A percentile compares a stretch with the other conserved stretches of the same genome.
phyloP scores from a whole-genome alignment of 2,329 filamentous ascomycete species.

The Berkeleyomyces basicola region DNA sequence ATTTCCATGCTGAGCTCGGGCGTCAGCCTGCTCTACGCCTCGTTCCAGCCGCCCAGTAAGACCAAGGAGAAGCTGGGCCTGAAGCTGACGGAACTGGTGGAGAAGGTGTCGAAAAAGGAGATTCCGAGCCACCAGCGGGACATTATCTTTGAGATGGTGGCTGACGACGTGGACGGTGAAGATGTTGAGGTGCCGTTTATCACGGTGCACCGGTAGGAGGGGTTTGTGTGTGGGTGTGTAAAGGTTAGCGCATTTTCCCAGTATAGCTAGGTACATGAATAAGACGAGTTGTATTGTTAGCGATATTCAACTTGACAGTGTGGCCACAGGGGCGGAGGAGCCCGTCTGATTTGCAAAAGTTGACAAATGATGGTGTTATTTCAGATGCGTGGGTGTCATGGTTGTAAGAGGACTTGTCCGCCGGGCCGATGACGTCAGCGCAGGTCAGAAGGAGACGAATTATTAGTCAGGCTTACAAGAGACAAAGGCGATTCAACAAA shows the following conservation, averaged over 20 bases:
- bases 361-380: too few species aligned
- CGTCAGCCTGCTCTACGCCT: slow-evolving; percentile 83
- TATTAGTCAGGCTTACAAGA: too few species aligned
- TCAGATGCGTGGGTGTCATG: too few species aligned
- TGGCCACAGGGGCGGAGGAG: background rate
- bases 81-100: slow-evolving; percentile 78
- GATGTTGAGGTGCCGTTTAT: slow-evolving; percentile 97
- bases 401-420: too few species aligned
- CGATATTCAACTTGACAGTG: background rate
- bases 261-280: too few species aligned
- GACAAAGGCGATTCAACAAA: too few species aligned
- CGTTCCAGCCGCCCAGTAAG: slow-evolving; percentile 68
- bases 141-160: slow-evolving; percentile 90
- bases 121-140: slow-evolving; percentile 87
- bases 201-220: slow-evolving; percentile 43
- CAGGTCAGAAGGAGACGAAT: too few species aligned
- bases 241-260: background rate
- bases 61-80: slow-evolving; percentile 66
- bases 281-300: background rate
- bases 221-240: background rate
- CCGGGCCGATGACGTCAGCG: too few species aligned
- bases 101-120: slow-evolving; percentile 78
- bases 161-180: slow-evolving; percentile 73
- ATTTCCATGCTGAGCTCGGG: slow-evolving; percentile 96
- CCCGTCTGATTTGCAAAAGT: too few species aligned